Evolutionary conservation across 2,329 filamentous ascomycete species (phyloP).

Genomic region (Aureobasidium sp.): DNA sequence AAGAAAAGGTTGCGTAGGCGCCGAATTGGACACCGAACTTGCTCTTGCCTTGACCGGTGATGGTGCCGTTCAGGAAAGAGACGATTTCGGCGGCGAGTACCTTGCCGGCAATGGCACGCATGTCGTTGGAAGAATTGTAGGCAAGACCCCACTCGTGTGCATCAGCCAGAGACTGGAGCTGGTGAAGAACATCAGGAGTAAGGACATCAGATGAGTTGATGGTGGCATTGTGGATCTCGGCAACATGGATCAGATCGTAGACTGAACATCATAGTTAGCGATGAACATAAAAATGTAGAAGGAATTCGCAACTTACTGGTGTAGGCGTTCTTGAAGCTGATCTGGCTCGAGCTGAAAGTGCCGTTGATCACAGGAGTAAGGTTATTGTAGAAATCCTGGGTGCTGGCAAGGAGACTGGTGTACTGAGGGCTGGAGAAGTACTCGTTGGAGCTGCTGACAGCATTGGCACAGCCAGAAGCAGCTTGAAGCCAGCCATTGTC

Average conservation of each 20-base stretch:
- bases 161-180: slow-evolving; percentile 67
- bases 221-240: slow-evolving; percentile 52
- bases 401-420: slow-evolving; percentile 38
- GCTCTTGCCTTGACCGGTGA: slow-evolving; percentile 29
- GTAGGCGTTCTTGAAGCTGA: slow-evolving; percentile 56
- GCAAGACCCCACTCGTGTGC: slow-evolving; percentile 74
- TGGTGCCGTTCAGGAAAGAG: slow-evolving; percentile 36
- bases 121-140: slow-evolving; percentile 56
- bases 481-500: slow-evolving; percentile 49
- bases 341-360: slow-evolving; percentile 41
- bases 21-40: slow-evolving; percentile 51
- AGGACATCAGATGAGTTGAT: slow-evolving; percentile 53
- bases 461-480: slow-evolving; percentile 47
- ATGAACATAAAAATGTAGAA: not conserved
- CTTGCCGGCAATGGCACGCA: slow-evolving; percentile 40
- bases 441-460: slow-evolving; percentile 49
- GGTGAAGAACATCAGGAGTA: slow-evolving; percentile 48
- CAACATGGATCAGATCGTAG: slow-evolving; percentile 57
- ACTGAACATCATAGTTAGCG: slow-evolving; percentile 28
- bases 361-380: slow-evolving; percentile 45
- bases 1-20: slow-evolving; percentile 52
- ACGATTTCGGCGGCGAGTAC: slow-evolving; percentile 41
- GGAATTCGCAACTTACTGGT: slow-evolving; percentile 42
- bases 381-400: slow-evolving; percentile 45
- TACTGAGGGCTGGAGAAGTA: slow-evolving; percentile 49